Base-by-base conservation (phyloP, 176 grass and related monocot genomes). In the Zea mays region DNA sequence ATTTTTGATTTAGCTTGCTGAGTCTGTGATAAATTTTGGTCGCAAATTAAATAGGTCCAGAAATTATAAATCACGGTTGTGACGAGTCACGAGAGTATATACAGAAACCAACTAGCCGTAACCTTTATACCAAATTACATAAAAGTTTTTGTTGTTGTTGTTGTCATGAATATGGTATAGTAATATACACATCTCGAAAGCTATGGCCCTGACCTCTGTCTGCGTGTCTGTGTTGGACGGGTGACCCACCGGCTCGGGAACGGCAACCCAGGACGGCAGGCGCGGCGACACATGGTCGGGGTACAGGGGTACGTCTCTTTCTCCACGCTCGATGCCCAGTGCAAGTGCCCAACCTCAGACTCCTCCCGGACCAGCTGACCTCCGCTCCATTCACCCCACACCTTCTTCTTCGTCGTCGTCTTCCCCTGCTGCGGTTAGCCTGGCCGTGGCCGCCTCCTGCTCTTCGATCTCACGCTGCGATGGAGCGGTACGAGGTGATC, bases 401-500 rank as follows among this genome's bases (percentile, higher is more conserved):
- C 57, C 39, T 7, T 27, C 27, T 27, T 5, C 40, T 19, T 47
- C 38, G 2, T 57, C 3, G 42, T 20, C 34, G 3, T 41, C 68
- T 48, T 10, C 17, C 56, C 34, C 56, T 17, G 9, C 21, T 38
- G 33, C 17, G 51, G 51, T 0, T 19, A 55, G 6, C 51, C 51
- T 55, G 51, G 19, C n/a, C 55, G 54, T 64, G 0, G 40, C 58
- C 15, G 3, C 71, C 17, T 9, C 33, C 6, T 1, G 17, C 16
- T 73, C 35, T 66, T 62, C 34, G 55, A 36, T 69, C 35, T 62
- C 41, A 42, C 43, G 44, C 49, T 6, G 63, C 51, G 19, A 58
- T 52, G 94, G 94, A 97, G 69, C 69, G 84, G 36, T 97, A 91
- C 76, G 94, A 97, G 85, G 86, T 93, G 73, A 83, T 97, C 27